Conservation (phyloP, 2,329 filamentous ascomycete genomes). For the Pezicula rhizophila region DNA sequence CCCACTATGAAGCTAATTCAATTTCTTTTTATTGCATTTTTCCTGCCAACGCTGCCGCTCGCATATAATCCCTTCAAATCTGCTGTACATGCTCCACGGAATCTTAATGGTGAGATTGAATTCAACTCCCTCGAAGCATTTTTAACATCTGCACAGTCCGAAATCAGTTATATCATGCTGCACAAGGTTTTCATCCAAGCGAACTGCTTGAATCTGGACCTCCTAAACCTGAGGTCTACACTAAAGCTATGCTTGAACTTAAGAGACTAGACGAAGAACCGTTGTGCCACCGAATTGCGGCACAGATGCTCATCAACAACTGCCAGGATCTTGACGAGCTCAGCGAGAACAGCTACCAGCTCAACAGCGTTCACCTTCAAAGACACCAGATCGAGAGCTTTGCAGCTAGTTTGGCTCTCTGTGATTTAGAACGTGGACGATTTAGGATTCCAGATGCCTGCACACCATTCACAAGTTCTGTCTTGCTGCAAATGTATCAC, state of each 20-base stretch:
- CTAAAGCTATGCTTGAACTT: conserved; percentile 25
- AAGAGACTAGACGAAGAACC: conserved; percentile 25
- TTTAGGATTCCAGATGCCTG: conserved; percentile 45
- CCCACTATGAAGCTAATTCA: conserved; percentile 7
- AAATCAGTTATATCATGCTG: neutral
- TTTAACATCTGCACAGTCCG: neutral
- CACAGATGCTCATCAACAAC: conserved; percentile 27
- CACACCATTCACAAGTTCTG: conserved; percentile 32
- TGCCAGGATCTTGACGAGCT: conserved; percentile 24
- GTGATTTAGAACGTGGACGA: conserved; percentile 50
- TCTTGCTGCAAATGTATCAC: conserved; percentile 29
- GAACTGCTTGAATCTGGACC: conserved; percentile 12
- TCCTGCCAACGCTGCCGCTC: conserved; percentile 1
- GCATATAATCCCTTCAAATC: conserved; percentile 8
- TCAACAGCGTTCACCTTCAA: conserved; percentile 30
- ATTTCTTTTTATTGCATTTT: neutral
- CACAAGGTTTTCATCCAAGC: conserved; percentile 5
- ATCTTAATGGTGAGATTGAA: no score
- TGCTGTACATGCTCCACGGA: neutral
- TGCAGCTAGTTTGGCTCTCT: conserved; percentile 56
- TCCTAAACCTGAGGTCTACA: conserved; percentile 22
- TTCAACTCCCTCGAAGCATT: neutral
- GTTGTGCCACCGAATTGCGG: conserved; percentile 26
- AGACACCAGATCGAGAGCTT: conserved; percentile 47
- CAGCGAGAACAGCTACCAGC: conserved; percentile 22